These are phyloP conservation scores for Venustampulla echinocandica DNA, from an alignment of 495 filamentous ascomycete species.

Conservation along the genomic window DNA sequence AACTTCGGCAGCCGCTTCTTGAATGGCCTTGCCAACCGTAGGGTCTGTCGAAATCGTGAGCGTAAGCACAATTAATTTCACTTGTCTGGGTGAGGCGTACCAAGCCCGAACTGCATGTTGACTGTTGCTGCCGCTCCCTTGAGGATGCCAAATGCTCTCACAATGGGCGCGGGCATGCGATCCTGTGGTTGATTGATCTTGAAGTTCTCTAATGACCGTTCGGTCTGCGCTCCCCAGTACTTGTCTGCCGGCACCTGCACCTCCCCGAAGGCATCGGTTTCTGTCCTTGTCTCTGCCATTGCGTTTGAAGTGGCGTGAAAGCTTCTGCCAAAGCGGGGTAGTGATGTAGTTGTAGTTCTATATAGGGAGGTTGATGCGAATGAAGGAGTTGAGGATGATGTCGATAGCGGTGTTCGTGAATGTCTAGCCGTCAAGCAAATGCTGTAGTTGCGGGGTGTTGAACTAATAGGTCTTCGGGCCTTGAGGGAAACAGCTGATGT, in stretches of 20 bases:
- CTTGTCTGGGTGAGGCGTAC: conserved; percentile 40
- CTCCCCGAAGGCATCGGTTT: conserved; percentile 96
- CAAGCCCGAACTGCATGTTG: conserved; percentile 91
- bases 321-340: conserved; percentile 27
- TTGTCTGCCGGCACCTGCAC: conserved; percentile 85
- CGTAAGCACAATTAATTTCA: conserved; percentile 4
- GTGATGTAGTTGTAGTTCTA: not conserved
- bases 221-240: conserved; percentile 99
- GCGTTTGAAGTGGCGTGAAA: conserved; percentile 40
- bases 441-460: no score
- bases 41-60: conserved; percentile 51
- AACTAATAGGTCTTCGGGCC: not conserved
- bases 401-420: no score
- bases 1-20: conserved; percentile 90
- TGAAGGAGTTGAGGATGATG: conserved; percentile 1
- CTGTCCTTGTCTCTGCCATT: conserved; percentile 59
- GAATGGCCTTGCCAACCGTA: conserved; percentile 84
- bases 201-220: conserved; percentile 95
- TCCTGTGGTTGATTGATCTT: conserved; percentile 98
- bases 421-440: no score
- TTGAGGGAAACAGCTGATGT: no score
- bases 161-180: conserved; percentile 89
- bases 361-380: conserved; percentile 3
- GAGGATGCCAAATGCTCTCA: conserved; percentile 91
- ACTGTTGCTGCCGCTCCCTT: conserved; percentile 95